Evolutionary conservation across 805 yeast genomes (phyloP), one percentile per base, ranked within the genome.

Genomic region (Lipomyces sp.): DNA sequence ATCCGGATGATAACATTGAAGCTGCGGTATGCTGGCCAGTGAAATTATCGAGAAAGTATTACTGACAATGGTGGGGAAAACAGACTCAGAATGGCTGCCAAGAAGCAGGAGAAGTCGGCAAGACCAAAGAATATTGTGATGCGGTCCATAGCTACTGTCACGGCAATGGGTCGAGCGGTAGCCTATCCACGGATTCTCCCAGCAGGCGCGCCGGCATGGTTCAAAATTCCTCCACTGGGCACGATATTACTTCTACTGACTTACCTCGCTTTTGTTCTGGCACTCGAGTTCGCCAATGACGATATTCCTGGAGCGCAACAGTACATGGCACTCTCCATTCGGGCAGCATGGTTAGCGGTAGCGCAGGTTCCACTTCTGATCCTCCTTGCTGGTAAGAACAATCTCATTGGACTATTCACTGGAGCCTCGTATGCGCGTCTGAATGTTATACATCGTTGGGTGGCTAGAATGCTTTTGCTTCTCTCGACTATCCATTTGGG

Each of bases 301-400:
- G 13, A 33, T 29, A 24, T 55, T n/a, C 33, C 59, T 3, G 59
- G 59, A 11, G 37, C 18, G 30, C 37, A 55, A 24, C 32, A 55
- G n/a, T 71, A 50, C 59, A 73, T 69, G 42, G 55, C 68, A 1
- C 58, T 64, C 33, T 71, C 61, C 11, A 59, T 53, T 45, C 18
- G 75, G 33, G 68, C 74, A 8, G 75, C 73, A 8, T 66, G 73
- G 72, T 60, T 71, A 10, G 33, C 74, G 15, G 56, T 72, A 33
- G 65, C 68, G 3, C 74, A 72, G 29, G 29, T 71, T 8, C 75
- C 73, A 4, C 60, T 72, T 13, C 58, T 71, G 37, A 65, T 72
- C n/a, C 50, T 67, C 29, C 57, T 71, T 30, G 64, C 75, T 2
- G 70, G 60, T 3, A 42, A 65, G 45, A 13, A 55, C 50, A 67